Evolutionary conservation across 2,329 filamentous ascomycete species (phyloP).

Genomic region (Alternaria sp.): DNA sequence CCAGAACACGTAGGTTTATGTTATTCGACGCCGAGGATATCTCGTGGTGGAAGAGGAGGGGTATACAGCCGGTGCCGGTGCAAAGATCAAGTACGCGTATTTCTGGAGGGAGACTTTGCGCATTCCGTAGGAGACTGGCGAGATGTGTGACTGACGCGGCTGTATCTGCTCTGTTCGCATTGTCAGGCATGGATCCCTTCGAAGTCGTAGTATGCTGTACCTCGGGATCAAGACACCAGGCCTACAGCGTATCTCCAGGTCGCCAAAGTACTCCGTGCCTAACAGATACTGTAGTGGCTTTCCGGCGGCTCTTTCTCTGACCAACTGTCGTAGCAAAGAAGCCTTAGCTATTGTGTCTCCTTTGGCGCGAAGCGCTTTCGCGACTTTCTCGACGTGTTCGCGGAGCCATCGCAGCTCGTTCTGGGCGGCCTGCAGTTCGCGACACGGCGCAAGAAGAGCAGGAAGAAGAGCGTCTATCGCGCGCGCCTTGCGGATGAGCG

Average conservation of each 20-base stretch:
- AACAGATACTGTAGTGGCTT: conserved; percentile 90
- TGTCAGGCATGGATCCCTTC: conserved; percentile 20
- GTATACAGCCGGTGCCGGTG: conserved; percentile 90
- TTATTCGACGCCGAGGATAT: conserved; percentile 53
- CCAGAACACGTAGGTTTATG: conserved; percentile 63
- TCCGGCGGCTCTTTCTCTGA: conserved; percentile 61
- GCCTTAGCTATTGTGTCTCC: conserved; percentile 28
- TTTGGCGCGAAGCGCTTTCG: conserved; percentile 29
- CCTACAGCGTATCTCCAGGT: conserved; percentile 78
- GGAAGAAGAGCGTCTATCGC: conserved; percentile 65
- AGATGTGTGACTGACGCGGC: conserved; percentile 52
- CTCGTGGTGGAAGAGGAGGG: conserved; percentile 75
- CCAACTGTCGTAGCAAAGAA: conserved; percentile 37
- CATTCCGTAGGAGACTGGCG: conserved; percentile 36
- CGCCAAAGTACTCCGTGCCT: conserved; percentile 87
- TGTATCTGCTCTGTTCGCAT: conserved; percentile 55
- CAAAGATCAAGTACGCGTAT: conserved; percentile 84
- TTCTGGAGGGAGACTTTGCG: conserved; percentile 29
- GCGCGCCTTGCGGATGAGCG: conserved; percentile 64
- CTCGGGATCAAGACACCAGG: conserved; percentile 87
- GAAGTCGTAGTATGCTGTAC: conserved; percentile 45
- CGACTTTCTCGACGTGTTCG: conserved; percentile 59
- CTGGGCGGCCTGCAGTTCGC: conserved; percentile 68
- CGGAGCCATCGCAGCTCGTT: conserved; percentile 79
- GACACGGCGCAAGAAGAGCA: conserved; percentile 69